phyloP scores from a whole-genome alignment of 2,329 filamentous ascomycete species.

The Fusarium nisikadoi region DNA sequence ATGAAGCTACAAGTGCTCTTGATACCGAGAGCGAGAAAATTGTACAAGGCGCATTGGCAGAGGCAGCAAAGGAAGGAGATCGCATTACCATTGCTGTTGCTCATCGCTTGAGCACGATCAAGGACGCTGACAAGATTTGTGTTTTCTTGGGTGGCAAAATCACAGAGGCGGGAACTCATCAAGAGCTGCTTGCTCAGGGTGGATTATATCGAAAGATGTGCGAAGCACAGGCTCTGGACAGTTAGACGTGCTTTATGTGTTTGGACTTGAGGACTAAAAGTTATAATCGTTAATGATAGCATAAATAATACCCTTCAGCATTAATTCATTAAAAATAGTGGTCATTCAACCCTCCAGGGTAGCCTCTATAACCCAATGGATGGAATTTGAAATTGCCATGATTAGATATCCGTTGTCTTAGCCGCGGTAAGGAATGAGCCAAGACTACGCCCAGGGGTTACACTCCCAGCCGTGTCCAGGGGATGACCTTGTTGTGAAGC shows the following conservation, averaged over 20 bases:
- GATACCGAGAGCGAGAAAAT: slow-evolving; percentile 45
- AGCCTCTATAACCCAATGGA: not conserved
- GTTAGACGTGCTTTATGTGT: slow-evolving; percentile 9
- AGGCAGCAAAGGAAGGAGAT: slow-evolving; percentile 76
- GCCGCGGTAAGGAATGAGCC: slow-evolving; percentile 3
- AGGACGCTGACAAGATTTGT: slow-evolving; percentile 72
- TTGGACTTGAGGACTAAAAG: not conserved
- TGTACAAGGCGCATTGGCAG: slow-evolving; percentile 82
- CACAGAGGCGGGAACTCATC: slow-evolving; percentile 67
- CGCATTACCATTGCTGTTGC: slow-evolving; percentile 70
- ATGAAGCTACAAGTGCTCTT: slow-evolving; percentile 45
- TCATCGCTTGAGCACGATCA: slow-evolving; percentile 91
- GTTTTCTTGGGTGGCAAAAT: slow-evolving; percentile 68
- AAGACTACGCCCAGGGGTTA: not conserved
- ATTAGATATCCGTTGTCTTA: not conserved
- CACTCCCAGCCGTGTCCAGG: not conserved
- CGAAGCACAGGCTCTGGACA: slow-evolving; percentile 52
- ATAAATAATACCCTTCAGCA: slow-evolving; percentile 19
- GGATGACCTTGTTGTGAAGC: not conserved
- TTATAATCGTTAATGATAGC: slow-evolving; percentile 23
- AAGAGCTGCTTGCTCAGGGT: slow-evolving; percentile 60
- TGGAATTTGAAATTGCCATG: not conserved
- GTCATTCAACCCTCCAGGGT: not conserved
- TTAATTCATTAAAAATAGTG: not conserved
- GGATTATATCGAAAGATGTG: slow-evolving; percentile 64